phyloP scores from a whole-genome alignment of 164 flowering plant species.

The Aristolochia contorta region DNA sequence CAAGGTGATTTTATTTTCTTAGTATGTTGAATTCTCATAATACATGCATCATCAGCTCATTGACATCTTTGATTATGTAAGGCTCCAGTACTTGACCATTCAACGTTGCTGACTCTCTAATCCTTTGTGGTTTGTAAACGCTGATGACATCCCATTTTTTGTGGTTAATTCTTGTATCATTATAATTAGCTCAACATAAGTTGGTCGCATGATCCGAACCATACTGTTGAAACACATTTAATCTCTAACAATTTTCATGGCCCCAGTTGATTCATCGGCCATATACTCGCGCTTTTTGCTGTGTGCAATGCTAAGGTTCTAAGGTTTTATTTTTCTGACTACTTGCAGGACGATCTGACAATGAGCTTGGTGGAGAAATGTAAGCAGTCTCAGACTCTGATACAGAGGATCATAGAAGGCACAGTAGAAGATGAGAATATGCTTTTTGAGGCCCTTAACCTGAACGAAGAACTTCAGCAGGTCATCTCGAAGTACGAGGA shows the following conservation, averaged over 20 bases:
- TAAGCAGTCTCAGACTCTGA: constrained; percentile 51
- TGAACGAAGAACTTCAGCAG: constrained; percentile 64
- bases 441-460: constrained; percentile 76
- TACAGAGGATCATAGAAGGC: constrained; percentile 63
- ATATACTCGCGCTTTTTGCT: not conserved
- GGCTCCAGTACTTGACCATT: no score
- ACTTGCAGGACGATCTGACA: constrained; percentile 84
- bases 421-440: constrained; percentile 55
- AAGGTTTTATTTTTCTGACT: not conserved
- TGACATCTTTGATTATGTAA: no score
- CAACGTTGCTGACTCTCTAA: no score
- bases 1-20: constrained; percentile 23
- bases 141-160: no score
- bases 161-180: no score
- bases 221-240: no score
- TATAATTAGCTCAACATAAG: no score
- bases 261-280: not conserved
- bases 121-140: no score
- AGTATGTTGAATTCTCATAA: no score
- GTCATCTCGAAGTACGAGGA: constrained; percentile 43
- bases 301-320: no score
- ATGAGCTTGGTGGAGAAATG: constrained; percentile 66
- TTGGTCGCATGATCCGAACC: no score
- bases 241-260: not conserved
- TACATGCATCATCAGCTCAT: no score